Evolutionary conservation across 495 filamentous ascomycete species (phyloP).

Genomic region (Aspergillus ellipticus): DNA sequence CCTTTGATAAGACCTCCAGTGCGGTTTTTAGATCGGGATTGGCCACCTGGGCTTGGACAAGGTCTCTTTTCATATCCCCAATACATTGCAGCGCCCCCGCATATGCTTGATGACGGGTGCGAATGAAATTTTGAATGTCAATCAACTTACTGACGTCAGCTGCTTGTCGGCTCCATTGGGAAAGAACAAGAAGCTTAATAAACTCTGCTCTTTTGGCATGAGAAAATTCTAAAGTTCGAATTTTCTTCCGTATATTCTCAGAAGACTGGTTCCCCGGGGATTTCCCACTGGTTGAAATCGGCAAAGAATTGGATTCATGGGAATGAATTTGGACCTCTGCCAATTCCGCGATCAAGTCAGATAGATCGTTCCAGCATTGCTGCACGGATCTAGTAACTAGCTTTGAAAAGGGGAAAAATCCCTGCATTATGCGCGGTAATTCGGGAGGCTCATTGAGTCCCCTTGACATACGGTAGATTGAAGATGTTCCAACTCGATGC

Average conservation of each 20-base stretch:
- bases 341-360: slow-evolving; percentile 64
- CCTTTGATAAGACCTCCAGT: slow-evolving; percentile 73
- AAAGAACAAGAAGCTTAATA: slow-evolving; percentile 85
- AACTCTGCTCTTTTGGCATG: slow-evolving; percentile 65
- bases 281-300: slow-evolving; percentile 48
- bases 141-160: slow-evolving; percentile 75
- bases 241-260: slow-evolving; percentile 75
- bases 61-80: slow-evolving; percentile 63
- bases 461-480: slow-evolving; percentile 2
- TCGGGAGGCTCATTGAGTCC: slow-evolving; percentile 52
- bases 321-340: slow-evolving; percentile 58
- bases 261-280: slow-evolving; percentile 52
- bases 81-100: slow-evolving; percentile 54
- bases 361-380: slow-evolving; percentile 72
- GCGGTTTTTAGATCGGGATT: slow-evolving; percentile 91
- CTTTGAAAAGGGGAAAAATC: slow-evolving; percentile 64
- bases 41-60: slow-evolving; percentile 62
- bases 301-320: slow-evolving; percentile 22
- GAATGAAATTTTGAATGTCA: slow-evolving; percentile 72
- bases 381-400: slow-evolving; percentile 76
- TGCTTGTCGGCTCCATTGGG: slow-evolving; percentile 79
- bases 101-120: slow-evolving; percentile 55
- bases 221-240: slow-evolving; percentile 68
- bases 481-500: slow-evolving; percentile 11
- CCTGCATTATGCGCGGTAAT: slow-evolving; percentile 72